Conservation (phyloP, 768 basidiomycete genomes). For the Amanita subjunquillea region DNA sequence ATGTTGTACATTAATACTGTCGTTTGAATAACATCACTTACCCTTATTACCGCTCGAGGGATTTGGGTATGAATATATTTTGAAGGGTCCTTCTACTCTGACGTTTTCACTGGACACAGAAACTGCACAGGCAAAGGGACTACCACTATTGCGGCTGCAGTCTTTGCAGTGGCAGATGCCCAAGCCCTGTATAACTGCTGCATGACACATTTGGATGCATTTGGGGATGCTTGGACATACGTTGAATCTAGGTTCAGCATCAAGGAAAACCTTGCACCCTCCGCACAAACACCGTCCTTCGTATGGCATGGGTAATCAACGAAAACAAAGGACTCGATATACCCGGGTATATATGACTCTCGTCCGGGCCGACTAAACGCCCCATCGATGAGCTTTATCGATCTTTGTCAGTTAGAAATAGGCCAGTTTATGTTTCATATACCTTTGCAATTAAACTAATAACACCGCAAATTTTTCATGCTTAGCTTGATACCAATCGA, state of each 20-base stretch:
- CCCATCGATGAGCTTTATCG: no score
- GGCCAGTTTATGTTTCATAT: no score
- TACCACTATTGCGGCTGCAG: neutral
- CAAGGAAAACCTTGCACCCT: neutral
- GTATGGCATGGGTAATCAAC: neutral
- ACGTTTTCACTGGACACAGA: neutral
- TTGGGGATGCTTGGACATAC: neutral
- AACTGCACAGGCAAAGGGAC: neutral
- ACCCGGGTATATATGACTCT: no score
- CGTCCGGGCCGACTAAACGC: no score
- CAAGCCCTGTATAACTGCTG: neutral
- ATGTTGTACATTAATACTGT: neutral
- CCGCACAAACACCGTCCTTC: slow-evolving; percentile 3
- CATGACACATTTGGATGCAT: no score
- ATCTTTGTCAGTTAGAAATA: no score
- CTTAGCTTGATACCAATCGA: no score
- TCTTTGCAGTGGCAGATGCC: slow-evolving; percentile 4
- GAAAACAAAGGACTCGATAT: no score
- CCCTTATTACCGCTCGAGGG: neutral
- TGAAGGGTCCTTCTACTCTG: neutral
- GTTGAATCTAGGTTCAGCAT: neutral
- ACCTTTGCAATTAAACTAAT: no score
- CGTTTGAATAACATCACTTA: neutral
- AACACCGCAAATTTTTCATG: no score
- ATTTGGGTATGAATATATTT: neutral